Base-by-base conservation (phyloP, 1,284 basidiomycete species). In the Boletus semigastroideus region DNA sequence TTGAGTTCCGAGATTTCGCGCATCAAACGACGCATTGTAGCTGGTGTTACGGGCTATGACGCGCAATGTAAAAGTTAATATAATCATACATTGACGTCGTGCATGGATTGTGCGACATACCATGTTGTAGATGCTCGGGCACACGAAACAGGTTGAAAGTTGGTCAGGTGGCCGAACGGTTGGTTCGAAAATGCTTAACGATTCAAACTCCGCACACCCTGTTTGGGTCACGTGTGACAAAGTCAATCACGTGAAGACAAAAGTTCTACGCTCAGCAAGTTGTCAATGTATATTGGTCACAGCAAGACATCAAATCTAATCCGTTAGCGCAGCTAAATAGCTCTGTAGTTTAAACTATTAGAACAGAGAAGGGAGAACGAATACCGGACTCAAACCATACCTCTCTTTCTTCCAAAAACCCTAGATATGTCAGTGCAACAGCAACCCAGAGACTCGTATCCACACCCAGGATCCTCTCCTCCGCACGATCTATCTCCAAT, bases 1-100 rank as follows among this genome's bases (percentile, higher is more conserved):
- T 84, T 84, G 55, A 95, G 80, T 59, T 89, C 85, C 30, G 76
- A 79, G 49, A 94, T 78, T 74, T 96, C 93, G 54, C 89, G 84
- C 78, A 94, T 89, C 62, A 96, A 75, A 68, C 86, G 84, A 61
- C 87, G 86, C 72, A 86, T 76, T 39, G 82, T 81, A 51, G 79
- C 68, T 53, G 83, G 79, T 31, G 71, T 63, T 45, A 78, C 66
- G 50, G 76, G 71, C 77, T 78, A 52, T n/a, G 30, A 36, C 11
- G 42, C 31, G 40, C 16, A n/a, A n/a, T 27, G 54, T 41, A 31
- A 16, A 46, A 13, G 42, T 37, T 1, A 53, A 17, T 33, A 38
- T 0, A 30, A n/a, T 42, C 22, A 37, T 38, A 17, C 14, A 42
- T 1, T 7, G 22, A 36, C 16, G 11, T 4, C 7, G 9, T 43